Conservation (phyloP, 306 rosid genomes). For the Sicyos edulis region DNA sequence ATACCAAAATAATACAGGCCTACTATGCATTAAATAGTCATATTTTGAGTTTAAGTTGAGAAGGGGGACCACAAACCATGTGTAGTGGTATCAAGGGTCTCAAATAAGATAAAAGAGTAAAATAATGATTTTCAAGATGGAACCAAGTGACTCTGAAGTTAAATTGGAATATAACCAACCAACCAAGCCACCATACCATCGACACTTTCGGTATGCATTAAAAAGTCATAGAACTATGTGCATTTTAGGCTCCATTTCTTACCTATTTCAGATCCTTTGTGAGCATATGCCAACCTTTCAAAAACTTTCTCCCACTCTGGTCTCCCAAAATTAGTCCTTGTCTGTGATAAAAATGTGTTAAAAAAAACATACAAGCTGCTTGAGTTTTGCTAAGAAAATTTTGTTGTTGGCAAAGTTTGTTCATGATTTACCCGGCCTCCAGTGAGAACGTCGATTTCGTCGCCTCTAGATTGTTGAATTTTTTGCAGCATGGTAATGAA, state of each 20-base stretch:
- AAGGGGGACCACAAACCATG: too few relatives aligned
- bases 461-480: slow-evolving; percentile 57
- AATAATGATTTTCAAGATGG: too few relatives aligned
- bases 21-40: too few relatives aligned
- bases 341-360: slow-evolving; percentile 31
- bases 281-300: slow-evolving; percentile 4
- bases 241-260: background rate
- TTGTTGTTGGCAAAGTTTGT: background rate
- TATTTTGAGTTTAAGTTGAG: too few relatives aligned
- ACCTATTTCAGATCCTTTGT: slow-evolving; percentile 6
- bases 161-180: too few relatives aligned
- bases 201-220: too few relatives aligned
- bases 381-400: background rate
- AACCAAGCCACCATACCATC: too few relatives aligned
- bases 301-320: slow-evolving; percentile 82
- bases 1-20: too few relatives aligned
- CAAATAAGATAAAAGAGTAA: too few relatives aligned
- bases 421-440: slow-evolving; percentile 52
- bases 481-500: slow-evolving; percentile 61
- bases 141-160: too few relatives aligned
- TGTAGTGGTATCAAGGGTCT: too few relatives aligned
- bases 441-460: slow-evolving; percentile 62
- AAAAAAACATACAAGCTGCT: background rate
- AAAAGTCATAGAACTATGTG: too few relatives aligned
- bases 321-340: slow-evolving; percentile 75